Evolutionary conservation across 306 rosid species (phyloP), one percentile per base, ranked within the genome.

Genomic region (Dryas octopetala): DNA sequence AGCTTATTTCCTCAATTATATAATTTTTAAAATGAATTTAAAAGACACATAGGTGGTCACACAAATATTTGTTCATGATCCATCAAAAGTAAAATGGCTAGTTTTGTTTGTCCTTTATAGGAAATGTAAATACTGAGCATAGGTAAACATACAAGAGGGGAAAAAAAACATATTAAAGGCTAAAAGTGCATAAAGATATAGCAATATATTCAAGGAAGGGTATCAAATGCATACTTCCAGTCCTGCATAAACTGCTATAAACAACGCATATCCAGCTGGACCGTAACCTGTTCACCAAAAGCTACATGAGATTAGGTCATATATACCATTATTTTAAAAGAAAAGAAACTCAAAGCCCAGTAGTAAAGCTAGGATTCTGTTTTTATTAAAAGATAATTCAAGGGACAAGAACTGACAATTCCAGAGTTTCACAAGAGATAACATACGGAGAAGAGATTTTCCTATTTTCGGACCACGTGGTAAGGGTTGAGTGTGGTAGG

Each of bases 211-310:
- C 61, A 77, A 61, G 65, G 61, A 79, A 60, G 43, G 71, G 71
- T 65, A 53, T 62, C 64, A 68, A 41, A 50, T 16, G 48, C 80
- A 44, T 86, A 95, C 98, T 85, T 96, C 99, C 81, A 96, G 71
- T 84, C 97, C 99, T 40, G 98, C 99, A 89, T 92, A 96, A 78
- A 85, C 99, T 1, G 97, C 97, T 16, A 96, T 87, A 53, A 96
- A 96, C 65, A 96, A 73, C 19, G 99, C 99, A 77, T 96, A 96
- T 59, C 99, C 99, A 76, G 90, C 91, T 9, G 96, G 91, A 74
- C 99, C 99, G 84, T 96, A 96, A 78, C 98, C 98, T 93, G 90
- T 54, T 70, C 72, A 69, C 60, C 71, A 85, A 80, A 82, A 60
- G 50, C 26, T 3, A 59, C 0, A 79, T 7, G 52, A 71, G 58